Evolutionary conservation across 495 filamentous ascomycete species (phyloP).

Genomic region (Aspergillus olivimuriae): DNA sequence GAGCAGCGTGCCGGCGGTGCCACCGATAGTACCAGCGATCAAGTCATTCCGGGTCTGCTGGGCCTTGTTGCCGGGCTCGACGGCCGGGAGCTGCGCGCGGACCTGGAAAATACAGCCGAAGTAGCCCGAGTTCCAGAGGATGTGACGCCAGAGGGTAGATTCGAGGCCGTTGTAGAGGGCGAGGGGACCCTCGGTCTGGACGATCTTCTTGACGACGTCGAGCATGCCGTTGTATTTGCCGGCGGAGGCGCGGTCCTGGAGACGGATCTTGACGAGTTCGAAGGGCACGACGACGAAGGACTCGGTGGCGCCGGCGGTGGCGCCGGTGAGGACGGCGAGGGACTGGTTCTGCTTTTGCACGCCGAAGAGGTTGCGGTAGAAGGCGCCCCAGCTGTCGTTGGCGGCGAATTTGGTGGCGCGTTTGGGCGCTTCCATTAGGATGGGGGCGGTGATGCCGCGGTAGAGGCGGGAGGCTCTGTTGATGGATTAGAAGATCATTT

Average conservation of each 20-base stretch:
- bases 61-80: slow-evolving; percentile 62
- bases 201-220: slow-evolving; percentile 83
- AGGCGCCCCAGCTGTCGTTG: slow-evolving; percentile 94
- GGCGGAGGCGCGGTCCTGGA: slow-evolving; percentile 92
- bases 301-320: slow-evolving; percentile 91
- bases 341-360: slow-evolving; percentile 80
- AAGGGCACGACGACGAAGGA: slow-evolving; percentile 93
- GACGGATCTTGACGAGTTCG: slow-evolving; percentile 91
- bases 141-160: slow-evolving; percentile 92
- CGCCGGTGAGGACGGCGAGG: slow-evolving; percentile 85
- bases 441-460: slow-evolving; percentile 91
- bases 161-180: slow-evolving; percentile 96
- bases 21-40: slow-evolving; percentile 78
- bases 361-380: slow-evolving; percentile 82
- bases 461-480: slow-evolving; percentile 82
- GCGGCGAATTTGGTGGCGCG: slow-evolving; percentile 97
- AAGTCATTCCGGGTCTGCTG: slow-evolving; percentile 80
- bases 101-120: slow-evolving; percentile 98
- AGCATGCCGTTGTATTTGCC: slow-evolving; percentile 89
- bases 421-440: slow-evolving; percentile 98
- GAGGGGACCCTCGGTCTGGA: slow-evolving; percentile 74
- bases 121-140: slow-evolving; percentile 96
- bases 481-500: too few relatives aligned
- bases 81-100: slow-evolving; percentile 69
- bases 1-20: slow-evolving; percentile 85